phyloP scores from a whole-genome alignment of 192 early-diverging fungal species.

The Podila epicladia region DNA sequence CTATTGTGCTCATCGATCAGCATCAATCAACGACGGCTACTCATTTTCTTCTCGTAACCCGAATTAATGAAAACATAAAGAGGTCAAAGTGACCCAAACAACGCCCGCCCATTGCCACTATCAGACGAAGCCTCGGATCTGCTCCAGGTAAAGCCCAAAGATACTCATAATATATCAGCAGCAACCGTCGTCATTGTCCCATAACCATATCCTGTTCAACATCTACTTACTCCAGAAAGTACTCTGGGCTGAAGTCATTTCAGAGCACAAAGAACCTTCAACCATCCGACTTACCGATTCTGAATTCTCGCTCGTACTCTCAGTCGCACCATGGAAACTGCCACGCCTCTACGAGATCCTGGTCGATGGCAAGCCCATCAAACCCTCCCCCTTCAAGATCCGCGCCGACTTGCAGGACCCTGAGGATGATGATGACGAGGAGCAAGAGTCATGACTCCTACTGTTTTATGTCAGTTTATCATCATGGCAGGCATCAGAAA shows the following conservation, averaged over 20 bases:
- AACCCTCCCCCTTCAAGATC: background rate
- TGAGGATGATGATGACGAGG: background rate
- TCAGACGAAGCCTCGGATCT: background rate
- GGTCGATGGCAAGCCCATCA: background rate
- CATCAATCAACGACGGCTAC: too few species aligned
- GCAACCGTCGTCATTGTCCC: background rate
- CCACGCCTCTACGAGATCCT: background rate
- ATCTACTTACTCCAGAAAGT: background rate
- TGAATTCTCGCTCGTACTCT: background rate
- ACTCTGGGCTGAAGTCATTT: background rate
- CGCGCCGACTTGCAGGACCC: background rate
- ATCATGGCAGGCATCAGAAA: too few species aligned
- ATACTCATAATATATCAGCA: background rate
- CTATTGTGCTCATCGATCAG: constrained; percentile 1
- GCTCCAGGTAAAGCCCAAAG: background rate
- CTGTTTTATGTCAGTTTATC: background rate
- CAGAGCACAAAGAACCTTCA: background rate
- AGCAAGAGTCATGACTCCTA: background rate
- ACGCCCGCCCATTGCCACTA: background rate
- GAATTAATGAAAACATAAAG: background rate
- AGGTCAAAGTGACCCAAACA: background rate
- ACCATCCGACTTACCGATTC: background rate
- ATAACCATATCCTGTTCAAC: background rate
- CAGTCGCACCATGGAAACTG: background rate
- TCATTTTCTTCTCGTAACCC: too few species aligned